These are phyloP conservation scores for Calonectria pteridis DNA, from an alignment of 2,329 filamentous ascomycete species.

Conservation along the genomic window DNA sequence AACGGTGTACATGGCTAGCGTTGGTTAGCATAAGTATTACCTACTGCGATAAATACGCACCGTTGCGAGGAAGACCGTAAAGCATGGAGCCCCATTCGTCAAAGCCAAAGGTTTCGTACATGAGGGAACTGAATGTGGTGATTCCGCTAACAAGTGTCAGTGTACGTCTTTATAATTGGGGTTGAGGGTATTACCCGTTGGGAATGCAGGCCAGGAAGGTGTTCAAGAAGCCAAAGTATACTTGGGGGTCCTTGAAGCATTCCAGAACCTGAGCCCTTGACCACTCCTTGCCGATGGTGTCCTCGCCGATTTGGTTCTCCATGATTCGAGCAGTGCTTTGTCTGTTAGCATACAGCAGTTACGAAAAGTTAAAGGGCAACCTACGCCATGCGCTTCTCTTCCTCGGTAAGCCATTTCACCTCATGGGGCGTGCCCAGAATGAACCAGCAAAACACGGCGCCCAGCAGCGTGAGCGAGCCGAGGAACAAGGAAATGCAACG, in stretches of 20 bases:
- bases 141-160: not conserved
- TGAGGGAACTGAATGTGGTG: not conserved
- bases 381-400: not conserved
- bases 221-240: constrained; percentile 6
- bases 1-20: not conserved
- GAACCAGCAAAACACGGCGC: not conserved
- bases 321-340: not conserved
- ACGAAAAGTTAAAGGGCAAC: not conserved
- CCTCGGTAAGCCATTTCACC: not conserved
- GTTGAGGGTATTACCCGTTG: not conserved
- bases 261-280: not conserved
- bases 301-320: not conserved
- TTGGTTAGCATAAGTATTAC: not conserved
- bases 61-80: not conserved
- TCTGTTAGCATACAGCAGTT: not conserved
- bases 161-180: not conserved
- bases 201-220: not conserved
- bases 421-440: not conserved
- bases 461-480: not conserved
- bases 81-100: not conserved
- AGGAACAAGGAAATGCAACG: constrained; percentile 3
- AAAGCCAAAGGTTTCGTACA: constrained; percentile 9
- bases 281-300: not conserved
- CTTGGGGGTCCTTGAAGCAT: constrained; percentile 3
- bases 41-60: not conserved